phyloP scores from a whole-genome alignment of 2,329 filamentous ascomycete genomes.

The Tothia fuscella region DNA sequence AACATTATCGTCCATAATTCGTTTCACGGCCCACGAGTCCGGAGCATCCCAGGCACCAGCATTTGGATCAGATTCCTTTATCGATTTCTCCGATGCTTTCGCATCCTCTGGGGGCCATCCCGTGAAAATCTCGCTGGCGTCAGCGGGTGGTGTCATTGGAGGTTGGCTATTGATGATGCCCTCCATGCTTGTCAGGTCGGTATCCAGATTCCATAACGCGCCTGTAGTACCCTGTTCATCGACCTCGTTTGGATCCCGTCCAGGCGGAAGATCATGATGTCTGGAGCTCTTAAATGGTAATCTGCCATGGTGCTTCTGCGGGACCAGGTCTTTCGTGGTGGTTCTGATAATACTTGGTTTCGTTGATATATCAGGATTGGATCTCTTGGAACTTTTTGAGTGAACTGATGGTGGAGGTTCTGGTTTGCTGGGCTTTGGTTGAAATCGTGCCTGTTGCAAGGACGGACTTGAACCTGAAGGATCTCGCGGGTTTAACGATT shows the following conservation, averaged over 20 bases:
- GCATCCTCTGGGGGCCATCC: conserved; percentile 14
- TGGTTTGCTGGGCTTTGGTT: conserved; percentile 19
- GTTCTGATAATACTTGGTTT: conserved; percentile 7
- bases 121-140: conserved; percentile 17
- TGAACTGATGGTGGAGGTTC: conserved; percentile 18
- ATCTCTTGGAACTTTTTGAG: conserved; percentile 17
- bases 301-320: conserved; percentile 31
- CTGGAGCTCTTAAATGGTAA: conserved; percentile 39
- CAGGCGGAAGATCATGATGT: conserved; percentile 18
- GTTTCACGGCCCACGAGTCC: conserved; percentile 90
- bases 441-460: conserved; percentile 22
- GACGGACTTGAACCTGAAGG: conserved; percentile 29
- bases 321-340: background rate
- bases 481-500: conserved; percentile 26
- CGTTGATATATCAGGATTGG: conserved; percentile 10
- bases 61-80: conserved; percentile 25
- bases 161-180: conserved; percentile 61
- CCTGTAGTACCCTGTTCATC: conserved; percentile 33
- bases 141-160: conserved; percentile 55
- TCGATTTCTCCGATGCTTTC: conserved; percentile 16
- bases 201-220: conserved; percentile 67
- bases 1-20: conserved; percentile 51
- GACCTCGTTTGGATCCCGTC: conserved; percentile 34
- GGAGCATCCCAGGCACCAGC: conserved; percentile 75
- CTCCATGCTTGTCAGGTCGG: conserved; percentile 80